These are phyloP conservation scores for Crithidia thermophila DNA, from an alignment of 208 protist genomes.

Conservation along the genomic window DNA sequence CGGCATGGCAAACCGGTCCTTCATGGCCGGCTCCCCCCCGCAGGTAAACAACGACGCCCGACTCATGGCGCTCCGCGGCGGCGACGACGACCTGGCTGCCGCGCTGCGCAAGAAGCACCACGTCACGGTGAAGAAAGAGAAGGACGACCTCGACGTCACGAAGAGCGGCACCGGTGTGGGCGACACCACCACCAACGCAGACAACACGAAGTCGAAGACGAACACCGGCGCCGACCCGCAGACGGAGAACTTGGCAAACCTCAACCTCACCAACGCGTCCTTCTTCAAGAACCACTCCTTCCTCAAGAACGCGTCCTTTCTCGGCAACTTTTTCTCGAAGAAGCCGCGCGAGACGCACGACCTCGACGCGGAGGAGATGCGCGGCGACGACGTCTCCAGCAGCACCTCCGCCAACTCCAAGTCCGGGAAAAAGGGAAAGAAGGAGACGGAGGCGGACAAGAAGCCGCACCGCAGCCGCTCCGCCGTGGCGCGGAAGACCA, in stretches of 20 bases:
- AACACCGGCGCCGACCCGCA: slow-evolving; percentile 9
- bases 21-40: slow-evolving; percentile 18
- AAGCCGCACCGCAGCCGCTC: slow-evolving; percentile 1
- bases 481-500: neutral
- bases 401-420: slow-evolving; percentile 7
- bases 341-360: slow-evolving; percentile 24
- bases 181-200: slow-evolving; percentile 10
- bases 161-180: slow-evolving; percentile 4
- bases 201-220: slow-evolving; percentile 7
- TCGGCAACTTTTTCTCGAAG: slow-evolving; percentile 45
- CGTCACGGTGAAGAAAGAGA: slow-evolving; percentile 36
- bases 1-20: neutral
- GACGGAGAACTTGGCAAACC: slow-evolving; percentile 14
- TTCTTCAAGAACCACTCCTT: slow-evolving; percentile 64
- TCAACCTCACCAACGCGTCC: slow-evolving; percentile 42
- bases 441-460: neutral
- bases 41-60: slow-evolving; percentile 42
- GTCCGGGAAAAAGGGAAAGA: slow-evolving; percentile 11
- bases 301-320: slow-evolving; percentile 48
- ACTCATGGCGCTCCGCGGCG: slow-evolving; percentile 50
- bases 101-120: slow-evolving; percentile 72
- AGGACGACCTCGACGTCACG: slow-evolving; percentile 20
- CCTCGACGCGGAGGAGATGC: slow-evolving; percentile 31
- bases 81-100: slow-evolving; percentile 54
- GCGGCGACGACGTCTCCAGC: slow-evolving; percentile 12